A percentile compares a stretch with the other conserved stretches of the same genome.
phyloP scores from a whole-genome alignment of 371 early-diverging fungal genomes.

The Mortierella sp. region DNA sequence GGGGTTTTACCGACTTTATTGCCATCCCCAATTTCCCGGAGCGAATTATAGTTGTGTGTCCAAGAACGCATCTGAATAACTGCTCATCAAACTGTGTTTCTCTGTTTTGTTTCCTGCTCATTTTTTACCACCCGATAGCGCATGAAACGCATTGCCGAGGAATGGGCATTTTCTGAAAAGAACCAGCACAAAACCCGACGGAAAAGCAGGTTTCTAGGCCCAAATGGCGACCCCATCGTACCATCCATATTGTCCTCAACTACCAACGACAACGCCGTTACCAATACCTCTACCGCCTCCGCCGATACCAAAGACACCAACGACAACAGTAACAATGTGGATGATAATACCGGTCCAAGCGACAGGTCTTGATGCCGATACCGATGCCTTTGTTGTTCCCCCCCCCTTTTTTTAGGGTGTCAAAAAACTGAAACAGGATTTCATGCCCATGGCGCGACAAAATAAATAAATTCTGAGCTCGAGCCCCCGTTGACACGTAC shows the following conservation, averaged over 20 bases:
- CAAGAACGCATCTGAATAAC: too few relatives aligned
- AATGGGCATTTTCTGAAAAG: constrained; percentile 44
- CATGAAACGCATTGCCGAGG: constrained; percentile 41
- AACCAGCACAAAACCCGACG: constrained; percentile 45
- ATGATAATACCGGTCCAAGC: not conserved
- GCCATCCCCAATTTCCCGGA: too few relatives aligned
- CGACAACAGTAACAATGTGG: not conserved
- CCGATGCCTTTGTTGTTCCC: not conserved
- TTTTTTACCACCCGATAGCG: constrained; percentile 26
- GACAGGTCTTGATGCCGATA: not conserved
- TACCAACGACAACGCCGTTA: too few relatives aligned
- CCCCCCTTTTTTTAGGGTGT: not conserved
- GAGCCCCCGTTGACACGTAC: too few relatives aligned
- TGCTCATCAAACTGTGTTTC: too few relatives aligned
- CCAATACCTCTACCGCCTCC: not conserved
- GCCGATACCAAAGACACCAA: not conserved
- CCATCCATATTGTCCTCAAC: not conserved
- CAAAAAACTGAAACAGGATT: not conserved
- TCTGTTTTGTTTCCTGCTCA: not conserved
- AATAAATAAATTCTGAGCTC: not conserved
- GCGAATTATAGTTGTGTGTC: too few relatives aligned
- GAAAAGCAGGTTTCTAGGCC: constrained; percentile 29
- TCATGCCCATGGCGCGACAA: not conserved
- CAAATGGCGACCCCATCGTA: constrained; percentile 12
- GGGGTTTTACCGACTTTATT: too few relatives aligned